Evolutionary conservation across 2,329 filamentous ascomycete genomes (phyloP).

Genomic region (Pseudogymnoascus sp.): DNA sequence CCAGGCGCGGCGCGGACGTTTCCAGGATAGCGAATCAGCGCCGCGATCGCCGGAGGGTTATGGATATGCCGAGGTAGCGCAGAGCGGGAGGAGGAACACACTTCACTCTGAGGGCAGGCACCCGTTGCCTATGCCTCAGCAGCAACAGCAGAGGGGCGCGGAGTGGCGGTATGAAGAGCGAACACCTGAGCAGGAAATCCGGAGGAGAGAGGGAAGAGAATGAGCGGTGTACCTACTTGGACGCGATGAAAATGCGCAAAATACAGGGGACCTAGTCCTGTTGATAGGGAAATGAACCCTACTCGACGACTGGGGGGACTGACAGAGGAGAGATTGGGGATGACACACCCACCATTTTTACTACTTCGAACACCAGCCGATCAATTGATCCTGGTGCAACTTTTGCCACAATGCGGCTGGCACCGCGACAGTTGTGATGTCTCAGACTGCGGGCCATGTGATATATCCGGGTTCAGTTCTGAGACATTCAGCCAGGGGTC

Average conservation of each 20-base stretch:
- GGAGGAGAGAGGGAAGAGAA: background rate
- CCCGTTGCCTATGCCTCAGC: background rate
- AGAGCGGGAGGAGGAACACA: background rate
- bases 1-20: background rate
- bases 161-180: slow-evolving; percentile 1
- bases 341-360: background rate
- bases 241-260: background rate
- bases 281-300: background rate
- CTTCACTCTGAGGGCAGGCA: slow-evolving; percentile 1
- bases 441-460: background rate
- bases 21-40: background rate
- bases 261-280: background rate
- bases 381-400: background rate
- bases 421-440: background rate
- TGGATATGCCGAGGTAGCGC: background rate
- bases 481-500: background rate
- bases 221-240: background rate
- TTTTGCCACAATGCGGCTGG: background rate
- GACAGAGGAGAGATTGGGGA: background rate
- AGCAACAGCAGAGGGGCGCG: background rate
- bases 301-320: background rate
- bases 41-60: background rate
- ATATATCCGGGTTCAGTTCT: background rate
- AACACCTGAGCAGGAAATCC: slow-evolving; percentile 1
- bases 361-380: background rate